Evolutionary conservation across 31 red algal species (phyloP), one percentile per base, ranked within the genome.

Genomic region (Bonnemaisonia californica): DNA sequence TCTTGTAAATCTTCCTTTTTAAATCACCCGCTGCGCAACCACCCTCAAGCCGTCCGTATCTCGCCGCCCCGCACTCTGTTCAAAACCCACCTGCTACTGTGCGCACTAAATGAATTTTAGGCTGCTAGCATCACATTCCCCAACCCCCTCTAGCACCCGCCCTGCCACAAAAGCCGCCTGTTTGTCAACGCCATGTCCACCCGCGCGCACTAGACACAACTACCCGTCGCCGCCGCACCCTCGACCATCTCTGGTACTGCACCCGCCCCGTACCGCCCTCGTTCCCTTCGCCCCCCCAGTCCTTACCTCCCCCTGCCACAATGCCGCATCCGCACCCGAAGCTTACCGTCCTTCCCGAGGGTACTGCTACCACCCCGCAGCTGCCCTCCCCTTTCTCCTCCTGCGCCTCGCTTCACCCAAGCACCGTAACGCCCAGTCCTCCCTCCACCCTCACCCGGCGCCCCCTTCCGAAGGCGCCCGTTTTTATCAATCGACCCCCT

Each of bases 51-150:
- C n/a, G n/a, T n/a, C n/a, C n/a, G n/a, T n/a, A n/a, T n/a, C n/a
- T n/a, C n/a, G n/a, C n/a, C n/a, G n/a, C n/a, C n/a, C n/a, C n/a
- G n/a, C n/a, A n/a, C n/a, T n/a, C n/a, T n/a, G n/a, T n/a, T n/a
- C n/a, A n/a, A n/a, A n/a, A n/a, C n/a, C n/a, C n/a, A n/a, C n/a
- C n/a, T n/a, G n/a, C n/a, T n/a, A n/a, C n/a, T n/a, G n/a, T n/a
- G n/a, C n/a, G n/a, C n/a, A n/a, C n/a, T n/a, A n/a, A n/a, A n/a
- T n/a, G n/a, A n/a, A n/a, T n/a, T n/a, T n/a, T n/a, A n/a, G n/a
- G n/a, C n/a, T n/a, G n/a, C n/a, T n/a, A n/a, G n/a, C 7, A 74
- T 9, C 69, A 61, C 27, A 28, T 28, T 41, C 55, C 69, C 27
- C 69, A 28, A 28, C 69, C 7, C 64, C n/a, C 45, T 51, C 45